phyloP scores from a whole-genome alignment of 1,139 yeast species.

The Torulaspora pretoriensis region DNA sequence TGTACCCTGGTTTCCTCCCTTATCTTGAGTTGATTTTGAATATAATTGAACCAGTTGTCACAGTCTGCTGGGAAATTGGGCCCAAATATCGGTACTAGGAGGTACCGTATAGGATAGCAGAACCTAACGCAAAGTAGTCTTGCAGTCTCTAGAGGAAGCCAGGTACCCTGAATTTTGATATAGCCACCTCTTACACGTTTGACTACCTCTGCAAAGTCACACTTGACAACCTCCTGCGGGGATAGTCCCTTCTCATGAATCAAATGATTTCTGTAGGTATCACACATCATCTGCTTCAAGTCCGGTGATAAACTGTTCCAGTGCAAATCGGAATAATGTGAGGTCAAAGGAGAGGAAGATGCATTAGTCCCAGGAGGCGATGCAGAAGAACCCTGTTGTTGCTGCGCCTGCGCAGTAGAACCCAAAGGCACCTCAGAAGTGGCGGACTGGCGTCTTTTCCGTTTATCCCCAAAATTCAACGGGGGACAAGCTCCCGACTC shows the following conservation, averaged over 20 bases:
- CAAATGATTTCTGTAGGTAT: conserved; percentile 51
- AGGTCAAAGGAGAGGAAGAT: not conserved
- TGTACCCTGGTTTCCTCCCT: not conserved
- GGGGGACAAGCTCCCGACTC: conserved; percentile 6
- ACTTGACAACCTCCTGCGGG: conserved; percentile 10
- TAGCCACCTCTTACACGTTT: conserved; percentile 87
- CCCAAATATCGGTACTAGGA: conserved; percentile 80
- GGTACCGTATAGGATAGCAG: conserved; percentile 72
- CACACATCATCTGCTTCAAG: conserved; percentile 48
- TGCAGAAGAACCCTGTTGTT: not conserved
- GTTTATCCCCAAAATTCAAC: conserved; percentile 7
- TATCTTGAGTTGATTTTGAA: conserved; percentile 4
- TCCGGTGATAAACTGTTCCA: conserved; percentile 30
- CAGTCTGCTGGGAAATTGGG: conserved; percentile 66
- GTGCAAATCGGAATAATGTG: conserved; percentile 31
- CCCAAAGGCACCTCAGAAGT: conserved; percentile 3
- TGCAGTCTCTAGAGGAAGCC: conserved; percentile 78
- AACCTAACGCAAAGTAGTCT: conserved; percentile 65
- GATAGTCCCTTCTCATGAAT: conserved; percentile 40
- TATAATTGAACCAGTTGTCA: conserved; percentile 21
- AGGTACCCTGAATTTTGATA: conserved; percentile 90
- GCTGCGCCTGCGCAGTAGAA: not conserved
- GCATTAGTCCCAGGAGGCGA: not conserved
- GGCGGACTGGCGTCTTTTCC: conserved; percentile 14
- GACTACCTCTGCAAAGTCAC: conserved; percentile 41